phyloP scores from a whole-genome alignment of 306 rosid species.

The Arachis stenosperma region DNA sequence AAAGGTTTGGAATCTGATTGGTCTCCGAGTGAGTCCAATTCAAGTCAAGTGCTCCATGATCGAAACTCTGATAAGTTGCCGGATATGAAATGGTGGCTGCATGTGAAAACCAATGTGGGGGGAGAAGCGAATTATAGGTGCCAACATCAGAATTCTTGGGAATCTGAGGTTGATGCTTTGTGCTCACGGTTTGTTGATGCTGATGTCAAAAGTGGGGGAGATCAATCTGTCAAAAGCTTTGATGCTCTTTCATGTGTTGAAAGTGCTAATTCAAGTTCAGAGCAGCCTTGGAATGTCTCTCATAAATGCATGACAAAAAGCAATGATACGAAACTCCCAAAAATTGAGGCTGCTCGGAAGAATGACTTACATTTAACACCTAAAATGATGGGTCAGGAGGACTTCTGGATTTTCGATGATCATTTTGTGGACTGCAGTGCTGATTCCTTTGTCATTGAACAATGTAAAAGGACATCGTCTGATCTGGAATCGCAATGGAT shows the following conservation, averaged over 20 bases:
- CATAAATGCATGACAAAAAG: slow-evolving; percentile 41
- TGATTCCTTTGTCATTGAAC: slow-evolving; percentile 47
- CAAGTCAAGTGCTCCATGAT: slow-evolving; percentile 31
- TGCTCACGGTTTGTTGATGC: slow-evolving; percentile 43
- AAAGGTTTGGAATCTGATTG: slow-evolving; percentile 47
- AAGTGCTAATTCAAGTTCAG: slow-evolving; percentile 38
- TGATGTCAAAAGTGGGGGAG: slow-evolving; percentile 35
- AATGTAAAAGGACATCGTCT: slow-evolving; percentile 48
- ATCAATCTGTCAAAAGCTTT: slow-evolving; percentile 40
- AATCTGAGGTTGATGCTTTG: slow-evolving; percentile 52
- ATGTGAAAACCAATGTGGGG: slow-evolving; percentile 58
- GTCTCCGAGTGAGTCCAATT: slow-evolving; percentile 43
- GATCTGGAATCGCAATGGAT: slow-evolving; percentile 58
- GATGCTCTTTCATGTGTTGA: slow-evolving; percentile 38
- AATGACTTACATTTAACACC: slow-evolving; percentile 39
- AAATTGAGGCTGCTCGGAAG: slow-evolving; percentile 47
- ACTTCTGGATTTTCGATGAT: slow-evolving; percentile 53
- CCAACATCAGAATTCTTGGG: slow-evolving; percentile 46
- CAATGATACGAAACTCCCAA: slow-evolving; percentile 37
- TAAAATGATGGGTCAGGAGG: slow-evolving; percentile 50
- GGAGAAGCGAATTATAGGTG: slow-evolving; percentile 47
- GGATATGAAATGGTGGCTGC: slow-evolving; percentile 72
- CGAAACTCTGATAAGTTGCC: slow-evolving; percentile 41
- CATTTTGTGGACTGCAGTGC: slow-evolving; percentile 56
- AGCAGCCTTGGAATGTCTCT: slow-evolving; percentile 42